Evolutionary conservation across 495 filamentous ascomycete genomes (phyloP).

Genomic region (Penicillium lividum): DNA sequence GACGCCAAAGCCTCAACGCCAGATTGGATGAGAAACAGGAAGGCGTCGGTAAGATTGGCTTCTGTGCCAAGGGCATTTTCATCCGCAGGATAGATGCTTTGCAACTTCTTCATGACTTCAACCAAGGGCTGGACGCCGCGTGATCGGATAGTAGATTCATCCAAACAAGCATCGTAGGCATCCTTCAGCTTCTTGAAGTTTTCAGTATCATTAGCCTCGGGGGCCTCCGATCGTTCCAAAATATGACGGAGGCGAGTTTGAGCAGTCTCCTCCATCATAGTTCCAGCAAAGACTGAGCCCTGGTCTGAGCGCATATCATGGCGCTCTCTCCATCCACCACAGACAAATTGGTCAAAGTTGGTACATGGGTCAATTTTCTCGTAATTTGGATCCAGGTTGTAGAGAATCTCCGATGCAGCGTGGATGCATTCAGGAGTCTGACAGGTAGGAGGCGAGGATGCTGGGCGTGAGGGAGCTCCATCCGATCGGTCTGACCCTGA

Average conservation of each 20-base stretch:
- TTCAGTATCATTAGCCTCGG: constrained; percentile 52
- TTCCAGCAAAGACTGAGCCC: constrained; percentile 58
- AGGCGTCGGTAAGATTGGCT: constrained; percentile 48
- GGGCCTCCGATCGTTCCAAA: constrained; percentile 57
- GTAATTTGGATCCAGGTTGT: constrained; percentile 66
- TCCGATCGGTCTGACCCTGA: not conserved
- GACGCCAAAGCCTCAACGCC: constrained; percentile 52
- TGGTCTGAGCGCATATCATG: constrained; percentile 70
- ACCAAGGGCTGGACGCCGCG: constrained; percentile 55
- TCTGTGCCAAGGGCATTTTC: constrained; percentile 32
- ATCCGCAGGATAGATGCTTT: constrained; percentile 52
- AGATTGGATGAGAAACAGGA: constrained; percentile 55
- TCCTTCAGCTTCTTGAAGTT: constrained; percentile 68
- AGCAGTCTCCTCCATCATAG: constrained; percentile 59
- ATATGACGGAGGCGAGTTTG: constrained; percentile 63
- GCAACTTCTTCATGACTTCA: constrained; percentile 52
- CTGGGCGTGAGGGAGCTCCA: not conserved
- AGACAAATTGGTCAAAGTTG: constrained; percentile 69
- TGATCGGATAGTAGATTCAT: constrained; percentile 54
- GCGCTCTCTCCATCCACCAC: constrained; percentile 63
- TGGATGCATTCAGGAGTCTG: constrained; percentile 65
- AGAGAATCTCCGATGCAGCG: constrained; percentile 66
- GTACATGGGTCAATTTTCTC: constrained; percentile 66
- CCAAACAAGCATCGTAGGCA: constrained; percentile 65
- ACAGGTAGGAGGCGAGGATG: constrained; percentile 37